Evolutionary conservation across 2,329 filamentous ascomycete species (phyloP), one percentile per base, ranked within the genome.

Genomic region (Pseudogymnoascus sp.): DNA sequence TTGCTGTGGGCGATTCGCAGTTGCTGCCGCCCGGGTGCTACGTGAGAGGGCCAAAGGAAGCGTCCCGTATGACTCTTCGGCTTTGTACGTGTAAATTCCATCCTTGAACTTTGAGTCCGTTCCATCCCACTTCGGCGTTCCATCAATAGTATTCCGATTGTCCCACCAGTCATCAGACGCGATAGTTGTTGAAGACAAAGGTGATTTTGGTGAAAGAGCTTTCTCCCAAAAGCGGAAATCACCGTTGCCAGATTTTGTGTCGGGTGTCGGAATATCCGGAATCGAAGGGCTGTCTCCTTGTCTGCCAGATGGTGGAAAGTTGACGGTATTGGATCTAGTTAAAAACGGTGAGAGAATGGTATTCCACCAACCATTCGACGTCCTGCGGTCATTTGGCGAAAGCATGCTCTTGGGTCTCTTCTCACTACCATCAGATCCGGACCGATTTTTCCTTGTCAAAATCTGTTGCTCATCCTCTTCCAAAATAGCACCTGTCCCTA

Each of bases 311-410:
- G 5, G n/a, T 32, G 47, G 47, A n/a, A 54, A 54, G 25, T 18
- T 54, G 20, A 74, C 67, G 1, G 70, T 73, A 43, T 71, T 73
- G 12, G 70, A 70, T 50, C 69, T 65, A 20, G 70, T 69, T n/a
- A 73, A 59, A 67, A 91, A 91, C 0, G 88, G 88, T 1, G 88
- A 89, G 6, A 82, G 86, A 61, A 91, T 83, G 65, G 89, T 80
- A 67, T 90, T 89, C 88, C 88, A 91, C 88, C 88, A 91, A 18
- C 88, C 88, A 63, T 80, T 79, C 25, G 86, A 87, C 61, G 79
- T 79, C 9, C 82, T 80, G 41, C 77, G 32, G 32, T 39, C 57
- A 32, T 58, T 37, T 18, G 57, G 57, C 11, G 57, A 79, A 58
- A 58, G 57, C 32, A 37, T 58, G 18, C 32, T 58, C 38, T 14